Conservation (phyloP, 495 filamentous ascomycete species). For the Platismatia glauca region DNA sequence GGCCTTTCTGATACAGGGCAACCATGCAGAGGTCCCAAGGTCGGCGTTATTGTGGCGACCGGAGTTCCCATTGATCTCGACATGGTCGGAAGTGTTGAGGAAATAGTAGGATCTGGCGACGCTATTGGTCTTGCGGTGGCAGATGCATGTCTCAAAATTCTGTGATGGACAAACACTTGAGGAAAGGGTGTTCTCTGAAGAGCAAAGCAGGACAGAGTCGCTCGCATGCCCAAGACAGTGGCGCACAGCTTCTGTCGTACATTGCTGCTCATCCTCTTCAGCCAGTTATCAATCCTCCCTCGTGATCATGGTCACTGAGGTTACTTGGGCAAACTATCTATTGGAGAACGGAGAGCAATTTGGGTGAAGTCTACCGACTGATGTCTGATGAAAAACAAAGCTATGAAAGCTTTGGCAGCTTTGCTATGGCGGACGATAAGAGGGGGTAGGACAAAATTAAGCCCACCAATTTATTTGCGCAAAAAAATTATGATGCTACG, state of each 20-base stretch:
- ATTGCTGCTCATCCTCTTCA: conserved; percentile 44
- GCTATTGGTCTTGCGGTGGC: background rate
- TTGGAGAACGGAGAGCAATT: background rate
- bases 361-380: background rate
- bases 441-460: no score
- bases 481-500: no score
- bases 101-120: background rate
- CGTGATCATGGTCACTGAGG: background rate
- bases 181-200: background rate
- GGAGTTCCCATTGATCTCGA: background rate
- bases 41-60: background rate
- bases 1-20: background rate
- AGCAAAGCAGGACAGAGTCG: background rate
- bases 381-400: no score
- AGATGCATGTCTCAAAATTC: background rate
- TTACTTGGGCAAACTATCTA: no score
- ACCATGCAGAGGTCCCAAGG: background rate
- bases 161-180: background rate
- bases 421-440: no score
- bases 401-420: no score
- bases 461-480: no score
- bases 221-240: conserved; percentile 16
- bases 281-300: conserved; percentile 6
- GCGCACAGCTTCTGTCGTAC: conserved; percentile 43
- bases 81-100: background rate